Base-by-base conservation (phyloP, 306 rosid genomes). In the Vicia faba region DNA sequence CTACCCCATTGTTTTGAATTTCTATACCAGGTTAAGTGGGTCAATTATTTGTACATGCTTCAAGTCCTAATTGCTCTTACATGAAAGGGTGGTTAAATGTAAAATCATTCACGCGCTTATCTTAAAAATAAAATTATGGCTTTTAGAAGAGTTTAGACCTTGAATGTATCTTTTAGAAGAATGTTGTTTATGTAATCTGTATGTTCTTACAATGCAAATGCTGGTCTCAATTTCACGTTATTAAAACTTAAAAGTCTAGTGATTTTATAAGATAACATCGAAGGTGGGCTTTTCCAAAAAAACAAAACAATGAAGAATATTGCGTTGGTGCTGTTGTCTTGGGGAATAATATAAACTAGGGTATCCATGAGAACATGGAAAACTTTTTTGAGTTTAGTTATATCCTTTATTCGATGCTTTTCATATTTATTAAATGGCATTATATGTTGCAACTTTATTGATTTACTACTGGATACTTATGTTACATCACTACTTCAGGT, bases 401-500 rank as follows among this genome's bases (percentile, higher is more conserved):
- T 45, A 23, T 54, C 56, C 58, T 18, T 66, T 49, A 16, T 14
- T 23, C 6, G 33, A 64, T 55, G 56, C 69, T 65, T 48, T 25
- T 35, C 23, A 26, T 68, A 68, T 64, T 5, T 55, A 55, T 28
- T n/a, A 63, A 46, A 39, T 46, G 29, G 43, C 26, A 1, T 11
- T 58, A 14, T 72, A 40, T 19, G 40, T 6, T 67, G 74, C 68
- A 50, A 20, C 13, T 72, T 44, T 69, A 61, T 64, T 72, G 67
- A 38, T 12, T 61, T 89, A 54, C 57, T 87, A 54, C 48, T 16
- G 8, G 4, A 38, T 61, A 44, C 57, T 66, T 60, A 20, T 54
- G 48, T 55, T 53, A 25, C 61, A 26, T 69, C 57, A 26, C 69
- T 58, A 58, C 43, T 72, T 77, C 83, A 93, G 99, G 99, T 64